These are phyloP conservation scores for Alternaria burnsii DNA, from an alignment of 2,329 filamentous ascomycete species.

Conservation along the genomic window DNA sequence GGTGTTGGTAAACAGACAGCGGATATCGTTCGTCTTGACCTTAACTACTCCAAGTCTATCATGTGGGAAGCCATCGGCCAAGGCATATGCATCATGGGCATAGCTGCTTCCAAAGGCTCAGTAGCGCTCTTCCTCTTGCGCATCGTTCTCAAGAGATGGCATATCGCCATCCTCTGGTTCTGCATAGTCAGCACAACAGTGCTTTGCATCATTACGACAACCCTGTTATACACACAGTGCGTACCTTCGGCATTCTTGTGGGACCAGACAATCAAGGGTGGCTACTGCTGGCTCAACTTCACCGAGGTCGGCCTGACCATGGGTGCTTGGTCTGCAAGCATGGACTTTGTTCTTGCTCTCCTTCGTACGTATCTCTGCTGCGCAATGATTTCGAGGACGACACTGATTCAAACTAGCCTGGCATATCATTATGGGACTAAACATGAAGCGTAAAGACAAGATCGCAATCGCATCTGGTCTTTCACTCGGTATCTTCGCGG, in stretches of 20 bases:
- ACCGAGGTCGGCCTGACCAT: constrained; percentile 39
- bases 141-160: constrained; percentile 41
- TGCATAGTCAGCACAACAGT: constrained; percentile 38
- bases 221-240: constrained; percentile 40
- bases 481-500: constrained; percentile 43
- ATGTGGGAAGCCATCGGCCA: constrained; percentile 45
- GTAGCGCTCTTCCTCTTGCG: constrained; percentile 44
- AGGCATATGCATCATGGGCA: constrained; percentile 43
- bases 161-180: constrained; percentile 42
- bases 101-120: constrained; percentile 41
- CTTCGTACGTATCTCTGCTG: constrained; percentile 26
- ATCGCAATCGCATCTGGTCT: constrained; percentile 44
- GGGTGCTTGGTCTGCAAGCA: constrained; percentile 44
- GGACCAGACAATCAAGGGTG: constrained; percentile 36
- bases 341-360: constrained; percentile 49
- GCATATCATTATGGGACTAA: constrained; percentile 44
- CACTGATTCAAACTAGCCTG: constrained; percentile 28
- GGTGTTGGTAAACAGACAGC: constrained; percentile 40
- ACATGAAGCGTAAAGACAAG: constrained; percentile 49
- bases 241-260: constrained; percentile 38
- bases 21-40: constrained; percentile 23
- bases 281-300: constrained; percentile 40
- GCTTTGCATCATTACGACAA: constrained; percentile 38
- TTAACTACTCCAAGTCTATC: constrained; percentile 41
- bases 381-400: not conserved